phyloP scores from a whole-genome alignment of 441 rosid species.

The Populus hybrid region DNA sequence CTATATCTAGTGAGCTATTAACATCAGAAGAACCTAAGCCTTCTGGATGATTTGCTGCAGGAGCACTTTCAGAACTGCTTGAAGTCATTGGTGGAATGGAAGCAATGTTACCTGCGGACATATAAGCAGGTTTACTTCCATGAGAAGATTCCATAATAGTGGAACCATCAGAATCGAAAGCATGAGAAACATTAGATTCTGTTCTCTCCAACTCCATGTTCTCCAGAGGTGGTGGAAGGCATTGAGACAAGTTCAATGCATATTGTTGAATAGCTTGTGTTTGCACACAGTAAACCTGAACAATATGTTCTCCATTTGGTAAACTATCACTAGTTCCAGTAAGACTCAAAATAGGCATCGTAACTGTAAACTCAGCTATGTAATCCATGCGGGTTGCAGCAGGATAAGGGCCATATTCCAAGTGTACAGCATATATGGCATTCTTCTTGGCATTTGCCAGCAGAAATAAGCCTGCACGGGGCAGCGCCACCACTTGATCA shows the following conservation, averaged over 20 bases:
- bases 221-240: slow-evolving; percentile 71
- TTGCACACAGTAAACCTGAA: slow-evolving; percentile 88
- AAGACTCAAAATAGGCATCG: slow-evolving; percentile 92
- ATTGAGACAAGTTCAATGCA: slow-evolving; percentile 72
- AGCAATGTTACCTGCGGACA: slow-evolving; percentile 24
- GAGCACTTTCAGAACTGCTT: slow-evolving; percentile 31
- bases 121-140: slow-evolving; percentile 34
- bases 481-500: slow-evolving; percentile 74
- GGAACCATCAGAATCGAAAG: slow-evolving; percentile 31
- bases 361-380: slow-evolving; percentile 80
- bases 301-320: slow-evolving; percentile 55
- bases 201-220: slow-evolving; percentile 53
- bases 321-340: slow-evolving; percentile 58
- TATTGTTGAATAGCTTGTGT: slow-evolving; percentile 94
- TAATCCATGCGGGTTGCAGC: slow-evolving; percentile 75
- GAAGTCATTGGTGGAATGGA: slow-evolving; percentile 22
- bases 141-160: slow-evolving; percentile 34
- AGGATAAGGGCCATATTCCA: slow-evolving; percentile 77
- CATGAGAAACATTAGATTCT: slow-evolving; percentile 45
- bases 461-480: slow-evolving; percentile 65
- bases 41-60: slow-evolving; percentile 27
- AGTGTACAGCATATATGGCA: slow-evolving; percentile 81
- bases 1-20: slow-evolving; percentile 30
- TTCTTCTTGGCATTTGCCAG: slow-evolving; percentile 93
- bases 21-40: slow-evolving; percentile 41